Conservation (phyloP, 129 eudicot genomes). For the Flaveria trinervia region DNA sequence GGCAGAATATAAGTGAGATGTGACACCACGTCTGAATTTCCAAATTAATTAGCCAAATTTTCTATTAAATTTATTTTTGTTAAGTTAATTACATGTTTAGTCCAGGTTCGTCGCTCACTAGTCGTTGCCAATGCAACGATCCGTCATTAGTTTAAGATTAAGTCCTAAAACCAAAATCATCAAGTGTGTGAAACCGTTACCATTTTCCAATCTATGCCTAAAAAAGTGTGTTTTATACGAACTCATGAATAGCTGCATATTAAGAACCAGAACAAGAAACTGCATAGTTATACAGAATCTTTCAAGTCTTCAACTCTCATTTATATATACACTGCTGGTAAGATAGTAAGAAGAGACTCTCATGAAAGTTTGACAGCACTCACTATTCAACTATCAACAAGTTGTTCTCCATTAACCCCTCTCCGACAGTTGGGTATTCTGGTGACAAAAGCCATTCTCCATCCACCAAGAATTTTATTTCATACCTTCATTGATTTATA, state of each 20-base stretch:
- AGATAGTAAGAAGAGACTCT: neutral
- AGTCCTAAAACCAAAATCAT: no score
- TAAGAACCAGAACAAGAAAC: neutral
- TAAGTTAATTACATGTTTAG: no score
- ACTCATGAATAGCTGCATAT: neutral
- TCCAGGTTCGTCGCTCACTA: no score
- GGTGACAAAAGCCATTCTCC: conserved; percentile 86
- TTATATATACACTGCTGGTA: conserved; percentile 20
- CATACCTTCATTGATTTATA: conserved; percentile 54
- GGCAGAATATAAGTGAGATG: no score
- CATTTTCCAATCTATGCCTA: neutral
- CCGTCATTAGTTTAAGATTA: no score
- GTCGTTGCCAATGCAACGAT: no score
- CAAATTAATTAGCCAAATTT: no score
- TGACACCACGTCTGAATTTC: no score
- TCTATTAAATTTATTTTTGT: no score
- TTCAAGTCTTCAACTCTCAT: neutral
- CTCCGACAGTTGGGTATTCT: conserved; percentile 75
- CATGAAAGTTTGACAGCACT: neutral
- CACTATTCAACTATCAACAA: conserved; percentile 65
- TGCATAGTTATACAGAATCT: conserved; percentile 4
- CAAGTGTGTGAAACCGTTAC: neutral
- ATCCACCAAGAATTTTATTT: conserved; percentile 93
- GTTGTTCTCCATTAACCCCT: conserved; percentile 79
- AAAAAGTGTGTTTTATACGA: neutral